Conservation (phyloP, 306 rosid genomes). For the Oxytropis ochrocephala region DNA sequence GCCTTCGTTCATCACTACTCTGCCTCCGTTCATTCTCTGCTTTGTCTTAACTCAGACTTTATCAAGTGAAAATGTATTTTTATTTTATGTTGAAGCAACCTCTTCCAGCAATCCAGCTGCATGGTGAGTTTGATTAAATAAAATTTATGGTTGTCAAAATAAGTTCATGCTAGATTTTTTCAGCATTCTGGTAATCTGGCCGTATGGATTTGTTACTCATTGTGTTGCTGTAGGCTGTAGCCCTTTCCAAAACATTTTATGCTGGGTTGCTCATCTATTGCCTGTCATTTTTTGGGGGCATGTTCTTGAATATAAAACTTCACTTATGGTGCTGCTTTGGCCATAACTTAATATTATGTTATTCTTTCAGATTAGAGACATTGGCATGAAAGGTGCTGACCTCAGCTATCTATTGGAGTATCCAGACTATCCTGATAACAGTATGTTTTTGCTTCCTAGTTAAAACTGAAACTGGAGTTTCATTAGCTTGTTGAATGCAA, state of each 20-base stretch:
- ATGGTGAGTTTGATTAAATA: background rate
- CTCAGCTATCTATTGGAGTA: slow-evolving; percentile 33
- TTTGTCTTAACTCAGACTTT: too few species aligned
- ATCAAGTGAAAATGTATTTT: background rate
- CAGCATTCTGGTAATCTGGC: background rate
- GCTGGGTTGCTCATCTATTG: background rate
- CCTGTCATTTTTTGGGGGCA: background rate
- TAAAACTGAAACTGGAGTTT: background rate
- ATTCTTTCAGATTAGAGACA: slow-evolving; percentile 42
- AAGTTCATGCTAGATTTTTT: background rate
- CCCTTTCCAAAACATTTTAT: background rate
- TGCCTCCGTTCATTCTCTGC: too few species aligned
- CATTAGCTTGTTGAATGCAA: background rate
- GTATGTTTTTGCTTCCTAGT: slow-evolving; percentile 26
- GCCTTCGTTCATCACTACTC: too few species aligned
- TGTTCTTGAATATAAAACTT: background rate
- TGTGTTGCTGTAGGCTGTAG: background rate
- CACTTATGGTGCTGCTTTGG: background rate
- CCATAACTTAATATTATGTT: background rate
- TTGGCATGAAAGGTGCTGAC: slow-evolving; percentile 22
- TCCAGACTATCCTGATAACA: slow-evolving; percentile 68
- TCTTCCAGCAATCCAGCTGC: background rate
- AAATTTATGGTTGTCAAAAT: background rate
- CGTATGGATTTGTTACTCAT: background rate
- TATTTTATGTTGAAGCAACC: background rate